Conservation (phyloP, 441 rosid genomes). For the Populus hybrid region DNA sequence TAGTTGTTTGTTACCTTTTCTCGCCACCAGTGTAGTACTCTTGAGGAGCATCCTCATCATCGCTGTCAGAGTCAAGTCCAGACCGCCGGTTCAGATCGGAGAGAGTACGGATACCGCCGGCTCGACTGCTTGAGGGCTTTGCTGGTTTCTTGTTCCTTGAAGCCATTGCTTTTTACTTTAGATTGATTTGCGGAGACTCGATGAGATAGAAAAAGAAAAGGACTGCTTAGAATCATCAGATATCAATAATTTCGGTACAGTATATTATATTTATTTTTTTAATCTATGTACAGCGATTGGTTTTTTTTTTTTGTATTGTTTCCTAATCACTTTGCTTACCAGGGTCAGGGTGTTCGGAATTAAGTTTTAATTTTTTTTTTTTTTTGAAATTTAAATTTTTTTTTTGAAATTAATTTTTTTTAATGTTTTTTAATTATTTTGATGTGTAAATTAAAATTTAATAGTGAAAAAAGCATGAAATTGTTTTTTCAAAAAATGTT, state of each 20-base stretch:
- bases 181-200: neutral
- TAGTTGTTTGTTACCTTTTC: constrained; percentile 49
- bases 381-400: too few species aligned
- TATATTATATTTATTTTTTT: too few species aligned
- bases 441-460: too few species aligned
- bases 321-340: neutral
- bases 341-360: too few species aligned
- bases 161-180: constrained; percentile 39
- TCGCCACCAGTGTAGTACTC: constrained; percentile 96
- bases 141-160: constrained; percentile 78
- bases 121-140: constrained; percentile 56
- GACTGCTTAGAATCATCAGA: neutral
- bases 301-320: too few species aligned
- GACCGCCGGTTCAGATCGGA: constrained; percentile 82
- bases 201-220: neutral
- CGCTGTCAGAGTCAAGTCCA: constrained; percentile 83
- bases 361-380: too few species aligned
- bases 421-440: too few species aligned
- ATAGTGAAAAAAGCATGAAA: too few species aligned
- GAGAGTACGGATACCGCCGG: constrained; percentile 73
- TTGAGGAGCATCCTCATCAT: constrained; percentile 72
- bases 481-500: too few species aligned
- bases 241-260: neutral
- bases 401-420: too few species aligned
- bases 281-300: neutral